phyloP scores from a whole-genome alignment of 345 rosid genomes.

The Eucalyptus regnans region DNA sequence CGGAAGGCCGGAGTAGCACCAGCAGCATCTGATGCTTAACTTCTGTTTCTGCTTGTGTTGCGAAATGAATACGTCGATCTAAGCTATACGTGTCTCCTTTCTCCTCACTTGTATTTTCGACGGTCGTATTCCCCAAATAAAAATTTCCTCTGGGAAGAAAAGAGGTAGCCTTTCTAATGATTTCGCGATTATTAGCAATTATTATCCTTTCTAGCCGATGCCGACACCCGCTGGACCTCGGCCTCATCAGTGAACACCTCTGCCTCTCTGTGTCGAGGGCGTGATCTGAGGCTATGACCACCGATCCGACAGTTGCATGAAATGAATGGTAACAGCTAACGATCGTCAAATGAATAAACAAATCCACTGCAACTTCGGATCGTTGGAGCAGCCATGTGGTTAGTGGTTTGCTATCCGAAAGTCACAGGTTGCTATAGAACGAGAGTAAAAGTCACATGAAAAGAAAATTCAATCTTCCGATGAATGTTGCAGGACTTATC shows the following conservation, averaged over 20 bases:
- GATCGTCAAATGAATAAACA: not conserved
- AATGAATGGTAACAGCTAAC: not conserved
- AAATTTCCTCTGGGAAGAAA: not conserved
- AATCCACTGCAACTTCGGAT: not conserved
- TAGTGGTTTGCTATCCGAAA: not conserved
- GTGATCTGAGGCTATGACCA: not conserved
- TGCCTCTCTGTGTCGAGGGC: not conserved
- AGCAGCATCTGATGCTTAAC: not conserved
- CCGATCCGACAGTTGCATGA: not conserved
- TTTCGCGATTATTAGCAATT: accelerated
- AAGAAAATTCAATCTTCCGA: not conserved
- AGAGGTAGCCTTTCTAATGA: not conserved
- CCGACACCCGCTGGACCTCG: not conserved
- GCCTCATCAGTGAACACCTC: not conserved
- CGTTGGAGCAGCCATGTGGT: not conserved
- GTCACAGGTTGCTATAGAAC: not conserved
- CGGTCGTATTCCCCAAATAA: not conserved
- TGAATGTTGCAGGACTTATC: not conserved
- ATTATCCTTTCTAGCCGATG: not conserved
- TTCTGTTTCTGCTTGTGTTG: too few species aligned
- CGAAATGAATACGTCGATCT: not conserved
- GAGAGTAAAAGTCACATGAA: not conserved
- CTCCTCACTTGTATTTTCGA: not conserved
- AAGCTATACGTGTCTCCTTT: not conserved
- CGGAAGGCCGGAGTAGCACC: not conserved